Evolutionary conservation across 306 rosid species (phyloP), one percentile per base, ranked within the genome.

Genomic region (Lagenaria siceraria): DNA sequence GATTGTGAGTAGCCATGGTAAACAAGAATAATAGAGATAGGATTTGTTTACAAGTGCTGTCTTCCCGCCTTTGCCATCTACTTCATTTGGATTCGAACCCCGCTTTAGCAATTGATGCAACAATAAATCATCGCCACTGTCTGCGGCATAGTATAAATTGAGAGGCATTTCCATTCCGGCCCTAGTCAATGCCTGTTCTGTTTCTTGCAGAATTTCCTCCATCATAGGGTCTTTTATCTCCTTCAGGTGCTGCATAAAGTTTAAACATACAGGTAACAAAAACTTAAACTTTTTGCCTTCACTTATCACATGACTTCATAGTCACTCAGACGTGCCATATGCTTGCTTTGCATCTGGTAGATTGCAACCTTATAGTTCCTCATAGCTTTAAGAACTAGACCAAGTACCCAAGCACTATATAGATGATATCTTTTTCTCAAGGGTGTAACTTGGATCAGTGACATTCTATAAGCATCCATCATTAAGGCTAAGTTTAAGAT

Each of bases 141-240:
- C 49, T 75, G 96, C 96, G 27, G 97, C 96, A 60, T 89, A 87
- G 81, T 90, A 88, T 7, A 90, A 85, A 81, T 90, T 88, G 10
- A 88, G 88, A 17, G 97, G 96, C 56, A 89, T 81, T 76, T 87
- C 94, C 90, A 87, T 65, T 73, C 86, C 82, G 22, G 97, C 92
- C 55, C 82, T 88, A 81, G 93, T 87, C 71, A 95, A 76, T 89
- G 89, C 84, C 87, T 84, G 85, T 86, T 90, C 92, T 4, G 88
- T 86, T 81, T 90, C 96, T 78, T 55, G 62, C 75, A 95, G 69
- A 82, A 90, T 88, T 62, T 88, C 91, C 54, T 90, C 87, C 97
- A 95, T 90, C 2, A 86, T 59, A 71, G 96, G 97, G 77, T 95
- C 89, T 17, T 85, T 81, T 6, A 81, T 53, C 24, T 82, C 92